Evolutionary conservation across 805 yeast species (phyloP).

Genomic region (Barnettozyma salicaria): DNA sequence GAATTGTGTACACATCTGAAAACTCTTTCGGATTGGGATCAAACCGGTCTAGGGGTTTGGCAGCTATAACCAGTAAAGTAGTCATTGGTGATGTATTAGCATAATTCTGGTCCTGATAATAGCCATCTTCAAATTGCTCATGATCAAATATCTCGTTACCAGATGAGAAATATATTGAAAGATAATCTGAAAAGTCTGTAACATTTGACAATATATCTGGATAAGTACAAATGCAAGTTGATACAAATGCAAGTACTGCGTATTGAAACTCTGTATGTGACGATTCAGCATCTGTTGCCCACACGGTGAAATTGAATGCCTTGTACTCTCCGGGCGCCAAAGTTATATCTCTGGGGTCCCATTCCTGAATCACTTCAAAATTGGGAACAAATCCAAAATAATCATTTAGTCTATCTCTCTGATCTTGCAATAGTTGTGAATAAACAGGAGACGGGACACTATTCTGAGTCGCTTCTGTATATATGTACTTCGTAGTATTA

Average conservation of each 20-base stretch:
- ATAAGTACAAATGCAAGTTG: constrained; percentile 11
- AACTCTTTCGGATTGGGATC: background rate
- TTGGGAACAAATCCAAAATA: constrained; percentile 10
- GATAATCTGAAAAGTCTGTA: constrained; percentile 4
- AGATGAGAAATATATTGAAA: constrained; percentile 5
- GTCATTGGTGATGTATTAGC: constrained; percentile 12
- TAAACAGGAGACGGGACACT: background rate
- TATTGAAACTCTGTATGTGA: background rate
- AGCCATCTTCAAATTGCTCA: constrained; percentile 12
- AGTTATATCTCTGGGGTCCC: constrained; percentile 13
- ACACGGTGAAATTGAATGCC: constrained; percentile 16
- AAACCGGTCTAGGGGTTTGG: constrained; percentile 13
- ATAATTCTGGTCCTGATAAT: constrained; percentile 13
- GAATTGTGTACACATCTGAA: constrained; percentile 19
- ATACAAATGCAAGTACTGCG: constrained; percentile 7
- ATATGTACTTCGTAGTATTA: too few relatives aligned
- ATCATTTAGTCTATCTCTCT: background rate
- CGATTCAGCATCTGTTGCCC: background rate
- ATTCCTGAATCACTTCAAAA: constrained; percentile 12
- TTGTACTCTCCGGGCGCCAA: constrained; percentile 16
- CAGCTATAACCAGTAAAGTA: constrained; percentile 8
- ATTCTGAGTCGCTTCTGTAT: constrained; percentile 5
- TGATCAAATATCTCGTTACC: constrained; percentile 4
- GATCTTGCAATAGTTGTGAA: background rate
- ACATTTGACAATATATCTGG: constrained; percentile 4